Base-by-base conservation (phyloP, 441 rosid species). In the Gossypium laxum region DNA sequence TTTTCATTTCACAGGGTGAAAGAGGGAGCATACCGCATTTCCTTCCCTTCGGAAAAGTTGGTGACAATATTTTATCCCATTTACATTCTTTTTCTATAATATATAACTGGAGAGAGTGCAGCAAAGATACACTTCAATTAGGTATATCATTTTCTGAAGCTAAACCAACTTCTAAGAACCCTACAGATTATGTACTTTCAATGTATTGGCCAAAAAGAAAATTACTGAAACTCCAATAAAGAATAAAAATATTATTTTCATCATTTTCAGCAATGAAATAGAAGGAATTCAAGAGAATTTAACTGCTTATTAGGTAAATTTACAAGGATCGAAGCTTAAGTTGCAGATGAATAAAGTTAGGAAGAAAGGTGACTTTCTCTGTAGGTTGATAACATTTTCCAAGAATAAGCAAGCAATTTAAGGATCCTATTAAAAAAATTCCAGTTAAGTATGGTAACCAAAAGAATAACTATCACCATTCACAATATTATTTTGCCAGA, bases 41-140 rank as follows among this genome's bases (percentile, higher is more conserved):
- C 14, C 51, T 24, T 58, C 10, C 22, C 21, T 8, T 57, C 11
- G 2, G 26, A 43, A 70, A 43, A 18, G 7, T n/a, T 15, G 41
- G 43, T 69, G 14, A 19, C 41, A 24, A 4, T 22, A 57, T 70
- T 70, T 70, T 57, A 55, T 56, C 11, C 45, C 65, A 34, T 57
- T 70, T 34, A 6, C 10, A 2, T 58, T 45, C 12, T 8, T 69
- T 43, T 43, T 38, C 18, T 43, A 24, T 66, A 48, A 26, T 11
- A 51, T 12, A 41, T 28, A 50, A 18, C n/a, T 34, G 19, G 34
- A 34, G 34, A 68, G 50, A 3, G 41, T 22, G 22, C 38, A 69
- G 18, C 34, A 43, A 43, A 70, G 66, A 17, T 43, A 5, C 14
- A 2, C 19, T 19, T 30, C 38, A 18, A 4, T 17, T 47, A 1